Evolutionary conservation across 192 early-diverging fungal genomes (phyloP), one percentile per base, ranked within the genome.

Genomic region (Coemansia sp.): DNA sequence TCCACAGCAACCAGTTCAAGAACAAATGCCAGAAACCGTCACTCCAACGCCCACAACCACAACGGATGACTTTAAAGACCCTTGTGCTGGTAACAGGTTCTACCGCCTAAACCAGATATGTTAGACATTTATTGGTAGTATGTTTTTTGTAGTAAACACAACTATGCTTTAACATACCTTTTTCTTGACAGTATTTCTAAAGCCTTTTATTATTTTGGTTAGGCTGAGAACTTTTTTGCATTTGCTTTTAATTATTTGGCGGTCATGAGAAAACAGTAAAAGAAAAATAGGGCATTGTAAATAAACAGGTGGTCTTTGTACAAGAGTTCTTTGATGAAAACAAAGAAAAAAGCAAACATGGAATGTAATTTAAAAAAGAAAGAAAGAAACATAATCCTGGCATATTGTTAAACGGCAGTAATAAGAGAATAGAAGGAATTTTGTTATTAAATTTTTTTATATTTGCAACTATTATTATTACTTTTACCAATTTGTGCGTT

Each of bases 41-140:
- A 9, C 17, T 2, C 5, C 55, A 22, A 14, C 39, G 0, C 5
- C 38, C 5, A 59, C 57, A 17, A 38, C 39, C 2, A 25, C 55
- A 25, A 20, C 39, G 0, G 50, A 50, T 5, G 44, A 59, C 2
- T 37, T 38, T 17, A 41, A 0, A 0, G 67, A 69, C 40, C 66
- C 66, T 5, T 68, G 66, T 58, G 57, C 57, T 32, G 51, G 51
- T 1, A 44, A 42, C 7, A 17, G 17, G 9, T 68, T 68, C 44
- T 58, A 61, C 43, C 44, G 46, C 5, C 51, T 68, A 1, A 32
- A 32, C 11, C 4, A 54, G 4, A 41, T 54, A 16, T 68, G 67
- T 40, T 68, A 61, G 59, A 4, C 0, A 42, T 12, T 32, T 10
- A 43, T 6, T 32, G 32, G 32, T 32, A 32, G 32, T 32, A 32